Evolutionary conservation across 179 eudicot species (phyloP).

Genomic region (Pouteria campechiana): DNA sequence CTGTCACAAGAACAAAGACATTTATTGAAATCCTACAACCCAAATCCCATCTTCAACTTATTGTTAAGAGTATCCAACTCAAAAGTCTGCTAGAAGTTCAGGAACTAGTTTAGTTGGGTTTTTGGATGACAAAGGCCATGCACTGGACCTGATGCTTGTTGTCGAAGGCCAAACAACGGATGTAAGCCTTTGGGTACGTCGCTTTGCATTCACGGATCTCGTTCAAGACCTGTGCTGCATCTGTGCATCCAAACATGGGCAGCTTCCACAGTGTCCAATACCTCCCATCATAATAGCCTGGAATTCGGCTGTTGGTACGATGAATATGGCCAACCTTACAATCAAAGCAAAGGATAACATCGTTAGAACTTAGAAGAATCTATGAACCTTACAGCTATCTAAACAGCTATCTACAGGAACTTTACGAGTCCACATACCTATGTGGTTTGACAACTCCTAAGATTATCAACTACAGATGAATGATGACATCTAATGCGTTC

Average conservation of each 20-base stretch:
- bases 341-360: constrained; percentile 5
- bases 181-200: constrained; percentile 58
- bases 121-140: constrained; percentile 31
- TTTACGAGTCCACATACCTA: no score
- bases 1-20: no score
- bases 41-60: no score
- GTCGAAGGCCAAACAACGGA: constrained; percentile 81
- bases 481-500: no score
- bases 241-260: constrained; percentile 75
- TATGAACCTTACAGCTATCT: constrained; percentile 2
- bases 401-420: not conserved
- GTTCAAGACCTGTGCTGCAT: constrained; percentile 42
- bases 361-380: constrained; percentile 5
- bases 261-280: constrained; percentile 85
- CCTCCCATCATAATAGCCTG: constrained; percentile 77
- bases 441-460: no score
- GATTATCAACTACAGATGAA: no score
- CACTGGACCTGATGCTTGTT: constrained; percentile 60
- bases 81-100: no score
- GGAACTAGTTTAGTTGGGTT: no score
- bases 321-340: constrained; percentile 29
- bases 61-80: no score
- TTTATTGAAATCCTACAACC: no score
- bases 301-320: constrained; percentile 46
- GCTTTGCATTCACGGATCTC: constrained; percentile 58